Evolutionary conservation across 2,329 filamentous ascomycete genomes (phyloP), one percentile per base, ranked within the genome.

Genomic region (Alternaria novae-zelandiae): DNA sequence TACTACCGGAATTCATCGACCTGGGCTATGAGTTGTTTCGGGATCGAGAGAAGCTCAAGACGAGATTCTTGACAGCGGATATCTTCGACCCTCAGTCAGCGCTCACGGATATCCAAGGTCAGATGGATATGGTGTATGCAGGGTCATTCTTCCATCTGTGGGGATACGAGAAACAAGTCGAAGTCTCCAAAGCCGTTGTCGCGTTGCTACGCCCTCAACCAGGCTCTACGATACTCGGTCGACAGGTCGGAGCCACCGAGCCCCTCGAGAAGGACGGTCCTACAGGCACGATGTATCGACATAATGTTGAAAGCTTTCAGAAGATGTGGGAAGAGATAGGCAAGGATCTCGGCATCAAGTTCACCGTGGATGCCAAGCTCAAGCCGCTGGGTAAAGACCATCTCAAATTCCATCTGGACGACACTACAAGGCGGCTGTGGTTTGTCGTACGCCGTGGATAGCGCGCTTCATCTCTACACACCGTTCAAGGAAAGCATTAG

Each of bases 21-120:
- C 75, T 87, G n/a, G 87, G 87, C 26, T 88, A 77, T 61, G 63
- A 73, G 54, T 69, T 79, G 20, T 79, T 79, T 61, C 45, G 54
- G 7, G 77, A 80, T 57, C 62, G 60, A 25, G 71, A 79, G n/a
- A 80, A 59, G 32, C 76, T 88, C 6, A 79, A 79, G 20, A 81
- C 82, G 2, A 80, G 79, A 2, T 87, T 89, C 65, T 76, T 89
- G 28, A 70, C 81, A 1, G 86, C 85, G 21, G 83, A 87, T 63
- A 77, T 87, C 63, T 74, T 87, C 46, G 74, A 75, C 11, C 28
- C 67, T 8, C 55, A 71, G 11, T 79, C 78, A 2, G 51, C 69
- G 8, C 67, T 80, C 6, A 59, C 69, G 4, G 56, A 70, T 0
- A 54, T 82, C 7, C 66, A 70, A 3, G 73, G 71, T 13, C 30